These are phyloP conservation scores for Asterella californica DNA, from an alignment of 225 moss, liverwort and hornwort species.

Conservation along the genomic window DNA sequence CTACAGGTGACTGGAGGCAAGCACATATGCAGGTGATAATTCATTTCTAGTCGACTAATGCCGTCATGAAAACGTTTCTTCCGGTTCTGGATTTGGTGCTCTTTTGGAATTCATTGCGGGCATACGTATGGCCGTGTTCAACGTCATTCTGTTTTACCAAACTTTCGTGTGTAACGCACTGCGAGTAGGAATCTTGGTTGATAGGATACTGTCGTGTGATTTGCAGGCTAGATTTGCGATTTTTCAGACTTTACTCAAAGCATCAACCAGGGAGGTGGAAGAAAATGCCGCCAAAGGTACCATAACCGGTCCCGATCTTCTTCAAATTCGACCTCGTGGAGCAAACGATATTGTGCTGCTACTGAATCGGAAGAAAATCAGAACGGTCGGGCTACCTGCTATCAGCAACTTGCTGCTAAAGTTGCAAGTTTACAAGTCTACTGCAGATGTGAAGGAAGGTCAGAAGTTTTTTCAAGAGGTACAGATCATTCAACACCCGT, in stretches of 20 bases:
- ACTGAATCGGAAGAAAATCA: slow-evolving; percentile 31
- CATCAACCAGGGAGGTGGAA: slow-evolving; percentile 19
- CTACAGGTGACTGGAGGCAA: slow-evolving; percentile 37
- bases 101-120: not conserved
- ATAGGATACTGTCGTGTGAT: not conserved
- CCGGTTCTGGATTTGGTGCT: not conserved
- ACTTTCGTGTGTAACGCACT: not conserved
- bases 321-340: slow-evolving; percentile 13
- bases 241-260: slow-evolving; percentile 21
- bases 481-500: not conserved
- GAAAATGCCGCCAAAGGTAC: not conserved
- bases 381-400: slow-evolving; percentile 36
- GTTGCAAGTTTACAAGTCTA: slow-evolving; percentile 39
- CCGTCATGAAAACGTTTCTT: not conserved
- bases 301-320: not conserved
- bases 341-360: not conserved
- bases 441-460: slow-evolving; percentile 30
- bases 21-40: slow-evolving; percentile 42
- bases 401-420: slow-evolving; percentile 31
- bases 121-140: not conserved
- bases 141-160: not conserved
- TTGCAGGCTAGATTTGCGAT: slow-evolving; percentile 37
- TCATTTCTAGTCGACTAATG: not conserved
- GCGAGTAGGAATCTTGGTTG: not conserved
- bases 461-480: slow-evolving; percentile 22